Base-by-base conservation (phyloP, 2,329 filamentous ascomycete genomes). In the Phialophora chinensis region DNA sequence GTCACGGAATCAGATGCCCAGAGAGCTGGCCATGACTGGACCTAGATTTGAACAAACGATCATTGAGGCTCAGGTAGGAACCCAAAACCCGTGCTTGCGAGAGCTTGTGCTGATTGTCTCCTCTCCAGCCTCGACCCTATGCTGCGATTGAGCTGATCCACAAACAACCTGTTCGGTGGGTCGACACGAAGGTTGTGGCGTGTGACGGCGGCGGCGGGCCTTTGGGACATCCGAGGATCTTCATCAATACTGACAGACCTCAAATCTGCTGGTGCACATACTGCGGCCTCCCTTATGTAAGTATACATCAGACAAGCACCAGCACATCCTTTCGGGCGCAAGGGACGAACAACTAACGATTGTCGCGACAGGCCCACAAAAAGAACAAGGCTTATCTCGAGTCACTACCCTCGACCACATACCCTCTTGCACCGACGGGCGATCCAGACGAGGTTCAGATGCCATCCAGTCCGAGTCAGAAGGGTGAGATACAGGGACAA, bases 1-100 rank as follows among this genome's bases (percentile, higher is more conserved):
- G 95, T 92, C 92, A 68, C 83, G 87, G 76, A 96, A 88, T 82
- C 95, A 99, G 85, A 87, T 88, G 79, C 88, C 92, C 47, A 86
- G 94, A 74, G 86, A 87, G 62, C 81, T 88, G 79, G 95, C 93
- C 61, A 99, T 99, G 94, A 88, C 88, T 50, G 95, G 95, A 50
- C 95, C 95, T 71, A 86, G 94, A 73, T 99, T 99, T 76, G 95
- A 99, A 85, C 94, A 98, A 87, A 98, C 92, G 38, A 92, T 96
- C 75, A 94, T 98, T 82, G 88, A 90, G 74, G 82, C 90, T 72
- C 95, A 99, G 91, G 94, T 97, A 65, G 17, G 63, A 17, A 81
- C 70, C 60, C 67, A 14, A 17, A 49, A 8, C 3, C 20, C 12
- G 49, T 20, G 1, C 20, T 53, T 53, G 38, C 38, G 6, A 44